A percentile compares a stretch with the other conserved stretches of the same genome.
These are phyloP conservation scores for Brasenia schreberi DNA, from an alignment of 164 flowering plant species.

Conservation along the genomic window DNA sequence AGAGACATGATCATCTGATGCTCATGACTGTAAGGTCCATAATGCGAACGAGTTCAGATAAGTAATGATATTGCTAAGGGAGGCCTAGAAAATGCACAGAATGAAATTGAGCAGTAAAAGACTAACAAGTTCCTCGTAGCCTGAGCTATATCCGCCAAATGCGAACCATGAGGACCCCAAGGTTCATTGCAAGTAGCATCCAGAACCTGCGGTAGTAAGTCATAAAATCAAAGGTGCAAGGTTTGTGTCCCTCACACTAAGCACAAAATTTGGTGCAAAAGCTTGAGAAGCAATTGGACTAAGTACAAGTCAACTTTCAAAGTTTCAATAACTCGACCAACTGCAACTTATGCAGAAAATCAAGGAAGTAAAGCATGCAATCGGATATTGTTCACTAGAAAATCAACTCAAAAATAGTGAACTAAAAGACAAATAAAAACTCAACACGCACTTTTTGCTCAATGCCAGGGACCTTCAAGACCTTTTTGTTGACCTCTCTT, in stretches of 20 bases:
- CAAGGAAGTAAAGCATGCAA: not conserved
- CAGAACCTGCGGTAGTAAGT: slow-evolving; percentile 45
- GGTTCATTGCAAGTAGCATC: slow-evolving; percentile 99
- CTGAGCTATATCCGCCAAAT: slow-evolving; percentile 90
- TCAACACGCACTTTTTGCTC: slow-evolving; percentile 69
- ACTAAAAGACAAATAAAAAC: not conserved
- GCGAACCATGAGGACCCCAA: slow-evolving; percentile 99
- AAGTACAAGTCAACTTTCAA: too few relatives aligned
- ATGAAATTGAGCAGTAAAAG: not conserved
- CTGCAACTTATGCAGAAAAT: too few relatives aligned
- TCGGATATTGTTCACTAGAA: not conserved
- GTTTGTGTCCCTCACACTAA: too few relatives aligned
- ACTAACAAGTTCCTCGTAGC: slow-evolving; percentile 85
- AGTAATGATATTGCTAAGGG: not conserved
- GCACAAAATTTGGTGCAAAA: too few relatives aligned
- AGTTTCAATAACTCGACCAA: too few relatives aligned
- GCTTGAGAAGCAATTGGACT: too few relatives aligned
- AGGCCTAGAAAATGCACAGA: not conserved
- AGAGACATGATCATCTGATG: slow-evolving; percentile 92
- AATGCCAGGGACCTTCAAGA: slow-evolving; percentile 90
- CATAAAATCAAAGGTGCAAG: too few relatives aligned
- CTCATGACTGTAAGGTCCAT: slow-evolving; percentile 49
- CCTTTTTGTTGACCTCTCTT: slow-evolving; percentile 95
- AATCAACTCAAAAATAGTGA: not conserved
- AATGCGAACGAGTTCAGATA: not conserved